Evolutionary conservation across 2,329 filamentous ascomycete genomes (phyloP).

Genomic region (Trichophyton mentagrophytes): DNA sequence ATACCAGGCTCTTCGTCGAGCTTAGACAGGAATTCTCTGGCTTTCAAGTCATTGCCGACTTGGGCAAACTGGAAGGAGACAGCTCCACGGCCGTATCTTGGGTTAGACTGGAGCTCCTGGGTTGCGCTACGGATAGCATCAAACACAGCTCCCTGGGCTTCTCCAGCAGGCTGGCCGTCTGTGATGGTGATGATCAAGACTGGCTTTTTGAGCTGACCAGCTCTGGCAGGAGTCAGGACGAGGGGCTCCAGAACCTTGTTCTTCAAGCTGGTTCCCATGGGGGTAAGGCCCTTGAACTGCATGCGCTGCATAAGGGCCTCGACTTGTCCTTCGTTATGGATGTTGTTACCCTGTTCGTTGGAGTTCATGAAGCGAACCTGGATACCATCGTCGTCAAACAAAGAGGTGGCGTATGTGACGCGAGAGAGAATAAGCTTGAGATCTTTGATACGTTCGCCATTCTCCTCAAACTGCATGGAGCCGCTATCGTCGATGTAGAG

Average conservation of each 20-base stretch:
- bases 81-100: slow-evolving; percentile 45
- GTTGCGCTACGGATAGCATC: slow-evolving; percentile 46
- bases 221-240: slow-evolving; percentile 41
- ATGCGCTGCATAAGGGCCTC: slow-evolving; percentile 45
- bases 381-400: slow-evolving; percentile 59
- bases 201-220: slow-evolving; percentile 47
- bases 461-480: slow-evolving; percentile 56
- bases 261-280: slow-evolving; percentile 50
- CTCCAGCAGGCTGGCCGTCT: slow-evolving; percentile 53
- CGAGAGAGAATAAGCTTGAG: slow-evolving; percentile 51
- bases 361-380: slow-evolving; percentile 60
- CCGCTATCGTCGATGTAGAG: slow-evolving; percentile 57
- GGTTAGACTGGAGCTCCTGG: slow-evolving; percentile 36
- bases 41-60: slow-evolving; percentile 53
- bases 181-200: slow-evolving; percentile 54
- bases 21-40: slow-evolving; percentile 49
- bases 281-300: slow-evolving; percentile 53
- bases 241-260: slow-evolving; percentile 53
- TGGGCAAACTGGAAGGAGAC: slow-evolving; percentile 57
- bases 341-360: slow-evolving; percentile 39
- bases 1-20: slow-evolving; percentile 52
- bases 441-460: slow-evolving; percentile 54
- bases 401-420: slow-evolving; percentile 50
- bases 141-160: slow-evolving; percentile 43
- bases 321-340: slow-evolving; percentile 46